Evolutionary conservation across 1,139 yeast genomes (phyloP).

Genomic region (Saccharomyces pastorianus): DNA sequence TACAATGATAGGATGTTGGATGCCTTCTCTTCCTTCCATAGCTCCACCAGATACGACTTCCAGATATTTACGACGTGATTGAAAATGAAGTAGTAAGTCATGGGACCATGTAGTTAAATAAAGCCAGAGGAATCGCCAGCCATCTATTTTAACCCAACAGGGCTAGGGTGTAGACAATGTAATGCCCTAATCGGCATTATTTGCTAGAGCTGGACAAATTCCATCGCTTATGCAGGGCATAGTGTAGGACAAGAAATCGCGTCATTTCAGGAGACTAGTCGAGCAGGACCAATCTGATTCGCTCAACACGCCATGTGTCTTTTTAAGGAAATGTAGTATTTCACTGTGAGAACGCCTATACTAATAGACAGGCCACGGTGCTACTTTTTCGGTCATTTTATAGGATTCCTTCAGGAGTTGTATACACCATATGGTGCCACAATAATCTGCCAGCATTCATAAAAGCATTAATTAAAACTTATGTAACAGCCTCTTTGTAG

Average conservation of each 20-base stretch:
- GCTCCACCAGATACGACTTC: not conserved
- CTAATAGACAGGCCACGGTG: too few species aligned
- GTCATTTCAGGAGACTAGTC: not conserved
- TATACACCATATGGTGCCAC: not conserved
- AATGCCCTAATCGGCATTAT: not conserved
- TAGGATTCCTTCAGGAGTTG: not conserved
- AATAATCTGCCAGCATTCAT: not conserved
- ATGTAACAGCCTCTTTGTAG: not conserved
- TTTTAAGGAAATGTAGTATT: not conserved
- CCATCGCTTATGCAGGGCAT: not conserved
- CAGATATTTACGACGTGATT: not conserved
- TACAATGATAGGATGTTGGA: not conserved
- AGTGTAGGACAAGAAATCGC: not conserved
- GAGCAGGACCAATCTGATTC: not conserved
- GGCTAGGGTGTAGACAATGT: not conserved
- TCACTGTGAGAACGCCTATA: not conserved
- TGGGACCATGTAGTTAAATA: not conserved
- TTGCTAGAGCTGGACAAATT: not conserved
- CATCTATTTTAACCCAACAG: not conserved
- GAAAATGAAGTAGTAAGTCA: not conserved
- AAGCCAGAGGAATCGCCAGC: not conserved
- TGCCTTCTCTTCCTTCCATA: not conserved
- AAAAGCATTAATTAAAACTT: not conserved
- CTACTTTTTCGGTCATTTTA: not conserved
- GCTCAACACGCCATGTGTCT: not conserved